Evolutionary conservation across 257 asterid genomes (phyloP).

Genomic region (Przewalskia tangutica): DNA sequence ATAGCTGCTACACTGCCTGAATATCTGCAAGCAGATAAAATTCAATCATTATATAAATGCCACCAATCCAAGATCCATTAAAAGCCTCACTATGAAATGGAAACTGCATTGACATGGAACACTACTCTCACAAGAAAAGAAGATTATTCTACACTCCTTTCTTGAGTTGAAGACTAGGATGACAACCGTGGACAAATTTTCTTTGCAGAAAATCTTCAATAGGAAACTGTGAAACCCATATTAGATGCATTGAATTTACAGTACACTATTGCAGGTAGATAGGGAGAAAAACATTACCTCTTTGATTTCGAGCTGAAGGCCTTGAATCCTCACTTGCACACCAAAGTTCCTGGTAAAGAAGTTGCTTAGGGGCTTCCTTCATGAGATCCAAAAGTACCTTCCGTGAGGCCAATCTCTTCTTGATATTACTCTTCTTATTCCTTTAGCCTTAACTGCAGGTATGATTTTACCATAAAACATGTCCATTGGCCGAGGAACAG

Average conservation of each 20-base stretch:
- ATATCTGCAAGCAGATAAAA: constrained; percentile 50
- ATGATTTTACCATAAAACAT: constrained; percentile 96
- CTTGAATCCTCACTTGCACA: constrained; percentile 93
- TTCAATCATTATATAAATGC: background rate
- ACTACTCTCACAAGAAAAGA: too few species aligned
- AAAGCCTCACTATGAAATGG: background rate
- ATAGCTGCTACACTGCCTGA: constrained; percentile 91
- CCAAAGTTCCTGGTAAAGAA: constrained; percentile 97
- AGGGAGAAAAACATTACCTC: constrained; percentile 37
- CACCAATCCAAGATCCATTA: background rate
- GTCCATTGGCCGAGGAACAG: constrained; percentile 96
- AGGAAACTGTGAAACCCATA: background rate
- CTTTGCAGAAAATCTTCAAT: background rate
- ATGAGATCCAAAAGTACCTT: constrained; percentile 89
- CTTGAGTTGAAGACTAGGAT: constrained; percentile 1
- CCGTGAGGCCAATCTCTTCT: constrained; percentile 98
- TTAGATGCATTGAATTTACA: background rate
- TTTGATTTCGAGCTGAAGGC: constrained; percentile 81
- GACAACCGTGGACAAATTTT: background rate
- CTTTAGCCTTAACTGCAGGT: constrained; percentile 98
- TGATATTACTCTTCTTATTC: constrained; percentile 91
- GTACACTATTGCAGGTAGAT: background rate
- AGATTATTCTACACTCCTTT: background rate
- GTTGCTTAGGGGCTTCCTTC: constrained; percentile 91
- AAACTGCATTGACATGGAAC: background rate